Evolutionary conservation across 1,139 yeast genomes (phyloP).

Genomic region (Candida buenavistaensis): DNA sequence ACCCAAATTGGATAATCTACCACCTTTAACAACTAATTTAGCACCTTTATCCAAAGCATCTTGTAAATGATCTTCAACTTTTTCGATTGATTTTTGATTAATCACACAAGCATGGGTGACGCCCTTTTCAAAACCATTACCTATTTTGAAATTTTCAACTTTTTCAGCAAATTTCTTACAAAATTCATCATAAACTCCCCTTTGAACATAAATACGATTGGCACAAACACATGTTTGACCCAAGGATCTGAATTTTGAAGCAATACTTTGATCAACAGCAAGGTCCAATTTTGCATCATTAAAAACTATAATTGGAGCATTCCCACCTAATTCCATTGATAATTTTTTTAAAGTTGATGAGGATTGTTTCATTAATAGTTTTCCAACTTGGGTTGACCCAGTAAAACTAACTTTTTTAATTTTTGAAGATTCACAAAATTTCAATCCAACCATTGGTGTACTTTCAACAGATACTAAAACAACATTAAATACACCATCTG

Average conservation of each 20-base stretch:
- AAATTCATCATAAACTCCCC: constrained; percentile 63
- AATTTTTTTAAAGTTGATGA: constrained; percentile 78
- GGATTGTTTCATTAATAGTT: constrained; percentile 74
- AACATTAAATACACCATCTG: constrained; percentile 79
- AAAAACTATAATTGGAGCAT: constrained; percentile 88
- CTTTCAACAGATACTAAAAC: constrained; percentile 59
- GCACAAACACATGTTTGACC: constrained; percentile 94
- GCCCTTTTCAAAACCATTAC: constrained; percentile 67
- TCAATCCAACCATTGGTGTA: constrained; percentile 66
- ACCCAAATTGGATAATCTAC: constrained; percentile 64
- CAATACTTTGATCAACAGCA: constrained; percentile 75
- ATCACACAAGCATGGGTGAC: constrained; percentile 85
- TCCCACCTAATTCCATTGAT: constrained; percentile 90
- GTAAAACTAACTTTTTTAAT: constrained; percentile 84
- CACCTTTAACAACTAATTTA: constrained; percentile 62
- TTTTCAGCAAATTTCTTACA: constrained; percentile 42
- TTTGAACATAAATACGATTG: constrained; percentile 78
- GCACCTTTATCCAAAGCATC: constrained; percentile 82
- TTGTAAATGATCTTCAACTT: constrained; percentile 68
- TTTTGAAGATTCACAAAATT: constrained; percentile 65
- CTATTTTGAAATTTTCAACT: constrained; percentile 54
- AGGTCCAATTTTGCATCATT: constrained; percentile 77
- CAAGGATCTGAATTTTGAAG: constrained; percentile 61
- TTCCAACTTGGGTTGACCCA: constrained; percentile 86
- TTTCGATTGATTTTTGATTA: constrained; percentile 61